phyloP scores from a whole-genome alignment of 148 eudicot genomes.

The Linanthus parryae region DNA sequence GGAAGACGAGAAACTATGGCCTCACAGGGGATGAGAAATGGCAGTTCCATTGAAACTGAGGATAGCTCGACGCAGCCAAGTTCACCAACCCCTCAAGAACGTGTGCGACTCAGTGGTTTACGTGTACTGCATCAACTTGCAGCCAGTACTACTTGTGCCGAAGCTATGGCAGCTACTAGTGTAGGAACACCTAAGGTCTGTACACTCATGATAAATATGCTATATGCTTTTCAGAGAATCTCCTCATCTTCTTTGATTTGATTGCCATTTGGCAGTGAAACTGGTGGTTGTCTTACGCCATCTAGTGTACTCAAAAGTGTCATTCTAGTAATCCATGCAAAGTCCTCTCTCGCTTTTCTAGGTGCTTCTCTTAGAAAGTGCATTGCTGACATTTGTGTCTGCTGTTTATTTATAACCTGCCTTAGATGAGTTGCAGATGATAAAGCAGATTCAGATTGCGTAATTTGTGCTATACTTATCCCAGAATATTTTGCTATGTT shows the following conservation, averaged over 20 bases:
- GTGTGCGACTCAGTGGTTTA: slow-evolving; percentile 94
- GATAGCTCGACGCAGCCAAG: slow-evolving; percentile 39
- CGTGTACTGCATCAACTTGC: slow-evolving; percentile 99
- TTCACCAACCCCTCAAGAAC: slow-evolving; percentile 89
- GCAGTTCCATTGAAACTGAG: slow-evolving; percentile 37
- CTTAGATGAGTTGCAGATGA: neutral
- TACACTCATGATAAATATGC: no score
- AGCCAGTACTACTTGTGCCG: slow-evolving; percentile 97
- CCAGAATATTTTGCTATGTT: neutral
- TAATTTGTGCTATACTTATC: neutral
- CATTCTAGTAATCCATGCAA: neutral
- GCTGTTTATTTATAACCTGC: neutral
- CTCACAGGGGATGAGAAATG: slow-evolving; percentile 44
- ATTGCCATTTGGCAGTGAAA: neutral
- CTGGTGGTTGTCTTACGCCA: neutral
- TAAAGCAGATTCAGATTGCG: no score
- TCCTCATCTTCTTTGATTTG: neutral
- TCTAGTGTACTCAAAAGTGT: slow-evolving; percentile 3
- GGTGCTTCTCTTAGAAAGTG: neutral
- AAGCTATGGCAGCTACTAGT: slow-evolving; percentile 99
- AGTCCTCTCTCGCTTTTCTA: neutral
- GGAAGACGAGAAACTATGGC: slow-evolving; percentile 96
- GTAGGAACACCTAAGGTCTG: slow-evolving; percentile 95
- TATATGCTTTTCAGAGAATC: neutral
- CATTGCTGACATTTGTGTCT: neutral